A percentile compares a stretch with the other conserved stretches of the same genome.
Conservation (phyloP, 2,329 filamentous ascomycete species). For the Parafenestella ontariensis region DNA sequence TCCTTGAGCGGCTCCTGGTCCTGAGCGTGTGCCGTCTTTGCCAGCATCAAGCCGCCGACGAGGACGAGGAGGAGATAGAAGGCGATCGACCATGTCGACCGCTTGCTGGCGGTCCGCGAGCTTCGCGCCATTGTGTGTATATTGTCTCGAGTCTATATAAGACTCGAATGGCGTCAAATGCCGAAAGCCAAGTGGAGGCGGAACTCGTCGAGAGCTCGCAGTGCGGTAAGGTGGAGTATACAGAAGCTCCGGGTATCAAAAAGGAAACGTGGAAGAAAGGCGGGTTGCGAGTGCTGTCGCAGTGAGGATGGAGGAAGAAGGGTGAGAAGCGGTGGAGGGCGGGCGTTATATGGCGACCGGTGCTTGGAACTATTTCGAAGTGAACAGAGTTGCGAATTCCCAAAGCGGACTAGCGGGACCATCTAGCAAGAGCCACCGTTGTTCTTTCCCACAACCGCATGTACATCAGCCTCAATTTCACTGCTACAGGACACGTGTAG, state of each 20-base stretch:
- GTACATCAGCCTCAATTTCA: conserved; percentile 41
- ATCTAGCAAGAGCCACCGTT: conserved; percentile 24
- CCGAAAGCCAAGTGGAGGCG: conserved; percentile 24
- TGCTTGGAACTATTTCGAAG: conserved; percentile 34
- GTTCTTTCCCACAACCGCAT: conserved; percentile 24
- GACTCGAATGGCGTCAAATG: conserved; percentile 24
- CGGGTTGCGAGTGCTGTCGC: conserved; percentile 23
- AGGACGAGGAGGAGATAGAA: conserved; percentile 93
- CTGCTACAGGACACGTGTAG: conserved; percentile 43
- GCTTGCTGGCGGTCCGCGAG: conserved; percentile 71
- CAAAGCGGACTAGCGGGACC: conserved; percentile 24
- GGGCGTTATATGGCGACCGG: conserved; percentile 39
- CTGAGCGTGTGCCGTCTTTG: conserved; percentile 75
- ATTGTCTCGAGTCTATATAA: conserved; percentile 23
- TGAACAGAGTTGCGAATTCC: conserved; percentile 42
- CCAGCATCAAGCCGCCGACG: conserved; percentile 81
- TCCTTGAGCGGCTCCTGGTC: conserved; percentile 70
- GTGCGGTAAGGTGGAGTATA: conserved; percentile 27
- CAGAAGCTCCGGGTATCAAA: conserved; percentile 40
- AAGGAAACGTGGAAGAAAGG: conserved; percentile 30
- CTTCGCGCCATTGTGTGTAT: conserved; percentile 62
- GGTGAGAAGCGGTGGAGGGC: conserved; percentile 26
- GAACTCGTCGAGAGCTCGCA: conserved; percentile 35
- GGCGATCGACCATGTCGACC: conserved; percentile 84
- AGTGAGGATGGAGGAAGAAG: conserved; percentile 27